phyloP scores from a whole-genome alignment of 169 alveolate species.

The Plasmodium falciparum region DNA sequence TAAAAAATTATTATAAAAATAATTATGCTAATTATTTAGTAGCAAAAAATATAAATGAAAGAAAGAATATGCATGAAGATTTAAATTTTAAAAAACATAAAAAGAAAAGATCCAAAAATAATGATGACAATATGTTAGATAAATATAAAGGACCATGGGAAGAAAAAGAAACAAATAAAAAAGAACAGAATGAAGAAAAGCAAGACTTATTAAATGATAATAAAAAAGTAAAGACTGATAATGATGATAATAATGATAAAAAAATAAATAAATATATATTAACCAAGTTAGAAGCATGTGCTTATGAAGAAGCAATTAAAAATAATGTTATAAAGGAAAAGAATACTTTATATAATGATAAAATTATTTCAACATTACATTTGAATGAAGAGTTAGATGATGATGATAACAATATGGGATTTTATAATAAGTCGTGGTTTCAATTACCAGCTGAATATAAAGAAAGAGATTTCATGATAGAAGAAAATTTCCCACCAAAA shows the following conservation, averaged over 20 bases:
- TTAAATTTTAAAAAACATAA: slow-evolving; percentile 10
- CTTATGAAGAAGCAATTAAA: slow-evolving; percentile 69
- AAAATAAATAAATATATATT: slow-evolving; percentile 8
- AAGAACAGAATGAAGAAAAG: slow-evolving; percentile 11
- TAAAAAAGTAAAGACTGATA: slow-evolving; percentile 20
- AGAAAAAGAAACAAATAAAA: slow-evolving; percentile 2
- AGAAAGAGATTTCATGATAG: slow-evolving; percentile 75
- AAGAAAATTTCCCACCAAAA: slow-evolving; percentile 90
- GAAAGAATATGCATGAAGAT: slow-evolving; percentile 25
- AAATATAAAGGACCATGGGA: slow-evolving; percentile 74
- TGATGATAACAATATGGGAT: neutral
- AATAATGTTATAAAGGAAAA: slow-evolving; percentile 48
- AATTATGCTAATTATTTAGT: slow-evolving; percentile 43
- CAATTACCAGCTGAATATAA: slow-evolving; percentile 75
- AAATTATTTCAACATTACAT: slow-evolving; percentile 71
- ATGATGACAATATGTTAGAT: slow-evolving; percentile 18
- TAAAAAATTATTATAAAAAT: slow-evolving; percentile 51
- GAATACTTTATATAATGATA: slow-evolving; percentile 66
- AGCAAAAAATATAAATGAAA: slow-evolving; percentile 20
- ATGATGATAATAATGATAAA: slow-evolving; percentile 4
- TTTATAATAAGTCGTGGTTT: slow-evolving; percentile 72
- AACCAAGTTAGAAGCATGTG: slow-evolving; percentile 46
- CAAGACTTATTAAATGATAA: slow-evolving; percentile 12
- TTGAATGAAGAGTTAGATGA: slow-evolving; percentile 50
- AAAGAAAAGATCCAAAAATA: slow-evolving; percentile 35